A percentile compares a stretch with the other conserved stretches of the same genome.
Evolutionary conservation across 2,329 filamentous ascomycete genomes (phyloP).

Genomic region (Paecilomyces fulvus): DNA sequence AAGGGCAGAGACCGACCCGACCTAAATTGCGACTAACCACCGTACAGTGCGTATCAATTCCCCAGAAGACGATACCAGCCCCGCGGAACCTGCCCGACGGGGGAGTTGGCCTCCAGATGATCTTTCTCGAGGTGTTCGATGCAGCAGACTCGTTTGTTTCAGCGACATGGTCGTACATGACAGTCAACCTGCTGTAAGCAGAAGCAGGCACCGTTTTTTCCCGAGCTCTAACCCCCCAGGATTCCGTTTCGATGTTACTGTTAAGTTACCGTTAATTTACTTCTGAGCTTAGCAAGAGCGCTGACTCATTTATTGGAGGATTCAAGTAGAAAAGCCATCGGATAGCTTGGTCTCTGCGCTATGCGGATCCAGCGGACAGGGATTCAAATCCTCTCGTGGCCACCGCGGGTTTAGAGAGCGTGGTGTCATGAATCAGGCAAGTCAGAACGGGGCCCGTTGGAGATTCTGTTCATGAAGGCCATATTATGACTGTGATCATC

Average conservation of each 20-base stretch:
- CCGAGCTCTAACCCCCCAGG: background rate
- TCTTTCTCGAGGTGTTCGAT: background rate
- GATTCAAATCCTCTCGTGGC: background rate
- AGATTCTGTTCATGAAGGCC: background rate
- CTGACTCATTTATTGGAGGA: too few relatives aligned
- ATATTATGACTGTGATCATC: background rate
- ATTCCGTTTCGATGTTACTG: background rate
- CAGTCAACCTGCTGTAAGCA: background rate
- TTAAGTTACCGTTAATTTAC: background rate
- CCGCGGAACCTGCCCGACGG: background rate
- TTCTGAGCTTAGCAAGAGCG: background rate
- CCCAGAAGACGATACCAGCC: background rate
- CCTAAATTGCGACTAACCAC: background rate
- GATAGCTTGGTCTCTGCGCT: background rate
- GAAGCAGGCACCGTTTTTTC: background rate
- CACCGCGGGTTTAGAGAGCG: background rate
- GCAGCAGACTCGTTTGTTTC: background rate
- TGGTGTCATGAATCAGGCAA: background rate
- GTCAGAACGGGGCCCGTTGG: background rate
- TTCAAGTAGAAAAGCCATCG: too few relatives aligned
- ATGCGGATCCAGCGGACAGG: background rate
- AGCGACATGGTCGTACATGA: background rate
- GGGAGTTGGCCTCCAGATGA: background rate
- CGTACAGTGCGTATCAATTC: background rate
- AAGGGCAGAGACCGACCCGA: background rate